Evolutionary conservation across 1,284 basidiomycete species (phyloP), one percentile per base, ranked within the genome.

Genomic region (Neonothopanus nambi): DNA sequence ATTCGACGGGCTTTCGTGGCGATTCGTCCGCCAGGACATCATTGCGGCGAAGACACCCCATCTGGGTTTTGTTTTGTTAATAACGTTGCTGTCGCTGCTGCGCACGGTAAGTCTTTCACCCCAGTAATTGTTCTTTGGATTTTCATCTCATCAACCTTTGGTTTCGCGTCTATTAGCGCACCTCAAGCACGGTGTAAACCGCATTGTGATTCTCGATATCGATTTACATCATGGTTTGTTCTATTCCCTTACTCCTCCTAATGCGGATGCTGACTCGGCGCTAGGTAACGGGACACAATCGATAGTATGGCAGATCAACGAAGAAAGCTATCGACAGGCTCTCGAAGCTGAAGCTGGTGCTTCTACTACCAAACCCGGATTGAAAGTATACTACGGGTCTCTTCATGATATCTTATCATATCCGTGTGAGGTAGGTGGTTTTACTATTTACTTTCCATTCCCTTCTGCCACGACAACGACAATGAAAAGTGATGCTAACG

Each of bases 51-150:
- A 68, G 84, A 93, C 58, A 82, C 81, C 0, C 95, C 95, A 0
- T 89, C 86, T 7, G 96, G 95, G 0, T 95, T 95, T 69, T 98
- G 93, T 70, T 93, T 96, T 65, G 82, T 97, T 37, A 98, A 98
- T 66, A 98, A 98, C 64, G 91, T 95, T 0, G 85, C 89, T 1
- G 83, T 98, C 3, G 95, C 82, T 0, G 92, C 94, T 21, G 91
- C 94, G 17, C 93, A 98, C 67, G 95, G 92, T 91, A 9, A 9
- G 63, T 51, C 70, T 18, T 20, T 48, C 20, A 18, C 20, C 20
- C 24, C 12, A n/a, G n/a, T n/a, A n/a, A n/a, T 35, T 12, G 17
- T 42, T 21, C 26, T 23, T 11, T 3, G 24, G n/a, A 20, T 28
- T 17, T 9, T 5, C 15, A 28, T 28, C 26, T 33, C 8, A 33